These are phyloP conservation scores for Daldinia caldariorum DNA, from an alignment of 495 filamentous ascomycete genomes.

Conservation along the genomic window DNA sequence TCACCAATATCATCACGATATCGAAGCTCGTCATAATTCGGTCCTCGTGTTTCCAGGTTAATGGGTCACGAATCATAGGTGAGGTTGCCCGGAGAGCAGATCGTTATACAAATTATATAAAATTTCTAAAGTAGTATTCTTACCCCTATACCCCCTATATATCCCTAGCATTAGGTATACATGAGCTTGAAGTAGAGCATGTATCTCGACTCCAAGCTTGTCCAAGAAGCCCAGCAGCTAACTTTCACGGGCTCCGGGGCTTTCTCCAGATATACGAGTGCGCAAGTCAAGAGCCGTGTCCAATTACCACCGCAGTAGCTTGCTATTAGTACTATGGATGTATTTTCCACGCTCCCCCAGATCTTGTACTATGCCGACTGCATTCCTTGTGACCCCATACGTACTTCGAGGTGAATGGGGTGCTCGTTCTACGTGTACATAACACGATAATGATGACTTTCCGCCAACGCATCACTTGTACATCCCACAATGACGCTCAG, in stretches of 20 bases:
- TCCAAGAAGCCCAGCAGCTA: neutral
- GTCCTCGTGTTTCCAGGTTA: slow-evolving; percentile 20
- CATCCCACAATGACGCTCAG: neutral
- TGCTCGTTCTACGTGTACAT: neutral
- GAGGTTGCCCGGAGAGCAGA: neutral
- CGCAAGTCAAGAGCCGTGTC: slow-evolving; percentile 1
- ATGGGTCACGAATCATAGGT: slow-evolving; percentile 1
- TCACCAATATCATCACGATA: slow-evolving; percentile 17
- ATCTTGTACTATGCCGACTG: slow-evolving; percentile 1
- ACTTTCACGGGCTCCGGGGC: neutral
- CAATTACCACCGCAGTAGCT: neutral
- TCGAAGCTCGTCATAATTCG: slow-evolving; percentile 13
- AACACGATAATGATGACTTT: neutral
- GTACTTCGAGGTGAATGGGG: neutral
- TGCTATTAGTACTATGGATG: neutral
- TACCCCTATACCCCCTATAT: neutral
- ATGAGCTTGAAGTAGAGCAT: slow-evolving; percentile 17
- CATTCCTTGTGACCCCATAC: neutral
- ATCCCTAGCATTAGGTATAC: neutral
- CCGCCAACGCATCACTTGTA: slow-evolving; percentile 5
- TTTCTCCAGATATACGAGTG: neutral
- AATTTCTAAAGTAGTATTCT: neutral
- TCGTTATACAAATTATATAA: neutral
- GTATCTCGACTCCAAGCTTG: neutral
- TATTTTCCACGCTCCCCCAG: neutral